Percentiles rank a stretch among this genome's conserved stretches.
Evolutionary conservation across 208 protist genomes (phyloP).

Genomic region (Leishmania arabica): DNA sequence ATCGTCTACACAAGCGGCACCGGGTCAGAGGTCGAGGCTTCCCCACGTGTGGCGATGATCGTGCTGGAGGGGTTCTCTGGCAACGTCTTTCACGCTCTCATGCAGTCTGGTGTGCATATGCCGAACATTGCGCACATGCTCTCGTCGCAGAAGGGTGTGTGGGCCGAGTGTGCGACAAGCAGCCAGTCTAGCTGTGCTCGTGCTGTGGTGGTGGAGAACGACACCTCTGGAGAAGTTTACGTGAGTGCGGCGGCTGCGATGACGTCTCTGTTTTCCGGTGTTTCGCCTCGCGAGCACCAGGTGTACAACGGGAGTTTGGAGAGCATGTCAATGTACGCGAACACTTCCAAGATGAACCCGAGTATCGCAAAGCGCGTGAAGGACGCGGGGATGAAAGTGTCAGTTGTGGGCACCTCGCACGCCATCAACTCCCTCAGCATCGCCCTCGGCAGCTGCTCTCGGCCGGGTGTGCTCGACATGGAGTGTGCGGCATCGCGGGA

Average conservation of each 20-base stretch:
- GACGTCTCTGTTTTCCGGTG: slow-evolving; percentile 65
- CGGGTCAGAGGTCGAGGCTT: slow-evolving; percentile 27
- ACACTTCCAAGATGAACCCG: slow-evolving; percentile 49
- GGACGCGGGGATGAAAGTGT: slow-evolving; percentile 36
- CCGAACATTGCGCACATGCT: slow-evolving; percentile 65
- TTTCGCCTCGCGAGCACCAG: slow-evolving; percentile 42
- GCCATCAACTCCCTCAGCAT: slow-evolving; percentile 58
- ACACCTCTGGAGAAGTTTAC: slow-evolving; percentile 28
- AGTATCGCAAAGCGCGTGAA: slow-evolving; percentile 53
- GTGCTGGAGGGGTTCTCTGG: slow-evolving; percentile 75
- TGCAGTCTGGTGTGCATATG: slow-evolving; percentile 46
- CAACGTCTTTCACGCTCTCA: slow-evolving; percentile 50
- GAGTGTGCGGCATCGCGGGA: slow-evolving; percentile 48
- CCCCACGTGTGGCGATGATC: slow-evolving; percentile 63
- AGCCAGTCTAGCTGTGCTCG: slow-evolving; percentile 57
- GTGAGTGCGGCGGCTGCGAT: slow-evolving; percentile 52
- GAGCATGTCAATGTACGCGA: slow-evolving; percentile 40
- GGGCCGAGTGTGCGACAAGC: slow-evolving; percentile 42
- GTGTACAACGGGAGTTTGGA: slow-evolving; percentile 50
- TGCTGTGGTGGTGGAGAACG: slow-evolving; percentile 51
- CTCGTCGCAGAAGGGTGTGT: slow-evolving; percentile 31
- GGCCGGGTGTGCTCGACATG: slow-evolving; percentile 71
- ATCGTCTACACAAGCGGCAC: slow-evolving; percentile 52
- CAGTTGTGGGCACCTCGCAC: slow-evolving; percentile 51
- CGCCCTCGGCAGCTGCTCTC: slow-evolving; percentile 41